These are phyloP conservation scores for Cercospora sp. DNA, from an alignment of 2,329 filamentous ascomycete species.

Conservation along the genomic window DNA sequence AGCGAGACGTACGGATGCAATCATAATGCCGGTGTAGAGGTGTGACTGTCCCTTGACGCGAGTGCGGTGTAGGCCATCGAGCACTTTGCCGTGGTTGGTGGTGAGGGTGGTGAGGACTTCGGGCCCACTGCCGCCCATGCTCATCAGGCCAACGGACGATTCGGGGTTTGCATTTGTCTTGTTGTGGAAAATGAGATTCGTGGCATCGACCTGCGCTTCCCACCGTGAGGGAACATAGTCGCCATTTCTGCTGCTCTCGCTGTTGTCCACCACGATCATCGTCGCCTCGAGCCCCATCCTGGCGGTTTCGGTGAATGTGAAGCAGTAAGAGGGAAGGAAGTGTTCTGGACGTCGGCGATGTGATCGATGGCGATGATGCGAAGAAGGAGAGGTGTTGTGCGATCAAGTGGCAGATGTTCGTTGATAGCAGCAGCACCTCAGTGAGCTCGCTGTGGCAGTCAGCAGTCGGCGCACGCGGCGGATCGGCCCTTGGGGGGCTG, in stretches of 20 bases:
- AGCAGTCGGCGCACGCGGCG: constrained; percentile 6
- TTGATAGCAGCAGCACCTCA: constrained; percentile 5
- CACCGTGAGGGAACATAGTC: constrained; percentile 89
- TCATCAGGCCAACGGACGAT: constrained; percentile 96
- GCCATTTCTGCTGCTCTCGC: constrained; percentile 96
- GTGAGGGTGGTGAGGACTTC: constrained; percentile 96
- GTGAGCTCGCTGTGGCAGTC: constrained; percentile 5
- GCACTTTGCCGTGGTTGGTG: constrained; percentile 91
- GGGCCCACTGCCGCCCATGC: constrained; percentile 90
- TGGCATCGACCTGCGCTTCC: constrained; percentile 93
- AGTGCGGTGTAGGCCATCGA: constrained; percentile 87
- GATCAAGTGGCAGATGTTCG: neutral
- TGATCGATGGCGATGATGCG: neutral
- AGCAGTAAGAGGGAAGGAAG: neutral
- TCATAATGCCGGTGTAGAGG: constrained; percentile 90
- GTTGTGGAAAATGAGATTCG: constrained; percentile 91
- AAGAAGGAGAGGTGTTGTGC: neutral
- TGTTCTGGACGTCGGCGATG: neutral
- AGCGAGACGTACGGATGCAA: constrained; percentile 72
- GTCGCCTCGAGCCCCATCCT: constrained; percentile 98
- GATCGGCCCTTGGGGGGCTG: neutral
- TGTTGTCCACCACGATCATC: constrained; percentile 99
- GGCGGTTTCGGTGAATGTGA: constrained; percentile 42
- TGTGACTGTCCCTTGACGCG: constrained; percentile 90
- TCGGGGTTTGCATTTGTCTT: constrained; percentile 96